Evolutionary conservation across 2,329 filamentous ascomycete species (phyloP).

Genomic region (Epichloe gansuensis): DNA sequence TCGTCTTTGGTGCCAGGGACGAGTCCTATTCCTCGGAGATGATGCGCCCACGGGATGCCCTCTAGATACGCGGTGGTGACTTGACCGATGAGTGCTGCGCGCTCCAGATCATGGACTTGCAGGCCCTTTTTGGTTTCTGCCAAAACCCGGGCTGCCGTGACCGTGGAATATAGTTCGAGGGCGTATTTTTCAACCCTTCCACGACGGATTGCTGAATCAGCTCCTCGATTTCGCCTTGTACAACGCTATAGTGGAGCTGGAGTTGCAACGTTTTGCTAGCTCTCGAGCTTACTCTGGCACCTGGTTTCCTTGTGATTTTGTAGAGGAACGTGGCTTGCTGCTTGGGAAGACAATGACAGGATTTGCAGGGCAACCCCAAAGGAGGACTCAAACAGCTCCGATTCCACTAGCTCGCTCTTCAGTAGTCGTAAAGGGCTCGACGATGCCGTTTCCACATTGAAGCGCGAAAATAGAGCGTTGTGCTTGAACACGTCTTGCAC

Average conservation of each 20-base stretch:
- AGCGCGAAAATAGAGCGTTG: constrained; percentile 69
- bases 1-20: constrained; percentile 23
- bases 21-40: constrained; percentile 38
- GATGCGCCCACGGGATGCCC: constrained; percentile 33
- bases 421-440: constrained; percentile 63
- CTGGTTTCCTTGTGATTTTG: constrained; percentile 52
- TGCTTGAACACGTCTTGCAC: constrained; percentile 94
- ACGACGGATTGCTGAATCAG: constrained; percentile 33
- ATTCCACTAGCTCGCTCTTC: constrained; percentile 57
- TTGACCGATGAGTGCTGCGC: constrained; percentile 39
- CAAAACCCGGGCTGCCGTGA: constrained; percentile 33
- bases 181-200: constrained; percentile 25
- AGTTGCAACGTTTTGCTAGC: constrained; percentile 46
- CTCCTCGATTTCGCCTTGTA: constrained; percentile 60
- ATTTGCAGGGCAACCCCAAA: constrained; percentile 41
- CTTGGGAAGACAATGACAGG: constrained; percentile 58
- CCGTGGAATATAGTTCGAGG: constrained; percentile 34
- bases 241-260: constrained; percentile 60
- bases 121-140: constrained; percentile 32
- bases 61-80: constrained; percentile 37
- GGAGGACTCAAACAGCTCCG: constrained; percentile 54
- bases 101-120: constrained; percentile 41
- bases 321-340: constrained; percentile 76
- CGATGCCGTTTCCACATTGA: constrained; percentile 76
- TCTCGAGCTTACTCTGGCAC: constrained; percentile 20